Base-by-base conservation (phyloP, 208 protist genomes). In the Trypanosoma avium region DNA sequence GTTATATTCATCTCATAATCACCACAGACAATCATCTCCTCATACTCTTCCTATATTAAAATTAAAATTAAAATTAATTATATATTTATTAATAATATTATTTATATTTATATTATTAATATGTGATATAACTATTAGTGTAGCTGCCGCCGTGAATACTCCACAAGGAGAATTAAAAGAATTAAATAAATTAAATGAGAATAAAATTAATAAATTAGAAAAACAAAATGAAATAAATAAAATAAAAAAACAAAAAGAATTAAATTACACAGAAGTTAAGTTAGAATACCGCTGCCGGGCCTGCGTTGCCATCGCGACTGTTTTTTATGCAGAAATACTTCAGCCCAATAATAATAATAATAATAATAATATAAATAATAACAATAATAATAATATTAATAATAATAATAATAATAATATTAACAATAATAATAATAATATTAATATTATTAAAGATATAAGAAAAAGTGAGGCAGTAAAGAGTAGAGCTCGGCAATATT, bases 271-370 rank as follows among this genome's bases (percentile, higher is more conserved):
- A 4, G 42, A 47, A 12, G 10, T 12, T 15, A 54, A 32, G 4
- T 13, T 3, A 10, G 48, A 54, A 24, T 32, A 54, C 48, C 52
- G 52, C 15, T 57, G 52, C 30, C 73, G 67, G 15, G 73, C 73
- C 19, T 79, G 73, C 30, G 55, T 79, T 22, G 32, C 36, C 6
- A 27, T 79, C 0, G 35, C 45, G 15, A 38, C 48, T 26, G 58
- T 61, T 4, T 74, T 73, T 48, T 61, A 62, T 32, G 48, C 46
- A 13, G 61, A 64, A 12, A 26, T 60, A 38, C 47, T 73, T n/a
- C n/a, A n/a, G n/a, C n/a, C n/a, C n/a, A n/a, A n/a, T n/a, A n/a
- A n/a, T n/a, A n/a, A n/a, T n/a, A n/a, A n/a, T n/a, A n/a, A n/a
- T n/a, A n/a, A n/a, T n/a, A n/a, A n/a, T n/a, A n/a, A n/a, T n/a